These are phyloP conservation scores for Pezicula carpinea DNA, from an alignment of 2,329 filamentous ascomycete genomes.

Conservation along the genomic window DNA sequence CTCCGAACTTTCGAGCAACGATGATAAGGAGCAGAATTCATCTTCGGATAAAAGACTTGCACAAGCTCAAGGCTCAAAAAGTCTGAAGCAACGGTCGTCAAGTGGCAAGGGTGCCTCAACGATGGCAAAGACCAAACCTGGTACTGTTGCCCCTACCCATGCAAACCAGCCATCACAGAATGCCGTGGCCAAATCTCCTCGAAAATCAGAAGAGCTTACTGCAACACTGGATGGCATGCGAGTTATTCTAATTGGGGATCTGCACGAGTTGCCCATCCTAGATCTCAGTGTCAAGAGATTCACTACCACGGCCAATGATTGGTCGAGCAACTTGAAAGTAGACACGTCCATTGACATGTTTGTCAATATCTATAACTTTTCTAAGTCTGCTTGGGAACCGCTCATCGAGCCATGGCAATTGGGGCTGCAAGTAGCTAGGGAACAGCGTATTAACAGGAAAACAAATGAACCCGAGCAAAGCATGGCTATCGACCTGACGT, in stretches of 20 bases:
- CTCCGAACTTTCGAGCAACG: conserved; percentile 72
- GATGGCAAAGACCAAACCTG: conserved; percentile 37
- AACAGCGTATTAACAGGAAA: conserved; percentile 30
- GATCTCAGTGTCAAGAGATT: conserved; percentile 93
- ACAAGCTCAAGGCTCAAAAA: conserved; percentile 37
- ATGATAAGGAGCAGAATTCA: conserved; percentile 43
- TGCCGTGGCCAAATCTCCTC: conserved; percentile 46
- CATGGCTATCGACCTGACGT: conserved; percentile 79
- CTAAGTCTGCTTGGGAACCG: conserved; percentile 97
- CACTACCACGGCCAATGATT: conserved; percentile 78
- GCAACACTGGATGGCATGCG: conserved; percentile 83
- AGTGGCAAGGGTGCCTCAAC: conserved; percentile 54
- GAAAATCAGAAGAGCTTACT: conserved; percentile 69
- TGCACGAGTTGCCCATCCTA: conserved; percentile 91
- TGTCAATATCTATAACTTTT: conserved; percentile 97
- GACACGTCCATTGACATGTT: conserved; percentile 91
- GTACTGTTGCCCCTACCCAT: conserved; percentile 25
- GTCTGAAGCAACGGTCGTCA: conserved; percentile 50
- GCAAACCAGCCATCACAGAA: conserved; percentile 36
- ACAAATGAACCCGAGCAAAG: conserved; percentile 42
- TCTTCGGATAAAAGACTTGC: conserved; percentile 51
- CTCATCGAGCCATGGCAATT: conserved; percentile 94
- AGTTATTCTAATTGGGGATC: conserved; percentile 88
- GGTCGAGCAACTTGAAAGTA: conserved; percentile 82
- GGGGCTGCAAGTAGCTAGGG: conserved; percentile 82